Percentiles rank a stretch among this genome's conserved stretches.
phyloP scores from a whole-genome alignment of 2,329 filamentous ascomycete genomes.

The Pseudopithomyces chartarum region DNA sequence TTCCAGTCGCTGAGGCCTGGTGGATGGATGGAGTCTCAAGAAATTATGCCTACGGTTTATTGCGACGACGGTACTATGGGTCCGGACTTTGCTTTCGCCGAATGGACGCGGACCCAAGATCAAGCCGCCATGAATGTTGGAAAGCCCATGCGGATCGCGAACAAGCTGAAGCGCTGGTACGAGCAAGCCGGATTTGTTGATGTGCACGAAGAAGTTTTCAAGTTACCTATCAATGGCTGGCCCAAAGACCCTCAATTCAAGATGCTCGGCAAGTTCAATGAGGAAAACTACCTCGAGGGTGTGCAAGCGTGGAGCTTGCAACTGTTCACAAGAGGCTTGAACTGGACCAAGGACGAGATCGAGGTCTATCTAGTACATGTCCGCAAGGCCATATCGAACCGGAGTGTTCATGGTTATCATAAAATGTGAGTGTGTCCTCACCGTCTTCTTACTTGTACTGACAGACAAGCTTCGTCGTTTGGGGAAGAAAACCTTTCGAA shows the following conservation, averaged over 20 bases:
- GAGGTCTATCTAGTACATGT: constrained; percentile 52
- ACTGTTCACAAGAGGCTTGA: constrained; percentile 49
- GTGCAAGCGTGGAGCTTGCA: constrained; percentile 52
- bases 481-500: constrained; percentile 31
- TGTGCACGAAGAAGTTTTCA: constrained; percentile 58
- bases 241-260: constrained; percentile 54
- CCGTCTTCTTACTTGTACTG: neutral
- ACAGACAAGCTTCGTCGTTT: constrained; percentile 31
- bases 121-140: constrained; percentile 53
- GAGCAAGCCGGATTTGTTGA: constrained; percentile 63
- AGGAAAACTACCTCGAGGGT: constrained; percentile 53
- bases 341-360: constrained; percentile 52
- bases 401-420: constrained; percentile 49
- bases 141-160: constrained; percentile 57
- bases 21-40: constrained; percentile 55
- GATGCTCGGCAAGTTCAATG: constrained; percentile 55
- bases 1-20: constrained; percentile 62
- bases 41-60: constrained; percentile 50
- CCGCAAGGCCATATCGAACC: constrained; percentile 45
- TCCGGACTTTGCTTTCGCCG: constrained; percentile 51
- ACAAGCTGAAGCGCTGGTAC: constrained; percentile 60
- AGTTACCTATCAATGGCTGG: constrained; percentile 60
- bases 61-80: constrained; percentile 62
- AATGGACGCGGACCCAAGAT: constrained; percentile 52
- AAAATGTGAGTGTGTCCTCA: constrained; percentile 42